These are phyloP conservation scores for Bruguiera hainesii DNA, from an alignment of 441 rosid genomes.

Conservation along the genomic window DNA sequence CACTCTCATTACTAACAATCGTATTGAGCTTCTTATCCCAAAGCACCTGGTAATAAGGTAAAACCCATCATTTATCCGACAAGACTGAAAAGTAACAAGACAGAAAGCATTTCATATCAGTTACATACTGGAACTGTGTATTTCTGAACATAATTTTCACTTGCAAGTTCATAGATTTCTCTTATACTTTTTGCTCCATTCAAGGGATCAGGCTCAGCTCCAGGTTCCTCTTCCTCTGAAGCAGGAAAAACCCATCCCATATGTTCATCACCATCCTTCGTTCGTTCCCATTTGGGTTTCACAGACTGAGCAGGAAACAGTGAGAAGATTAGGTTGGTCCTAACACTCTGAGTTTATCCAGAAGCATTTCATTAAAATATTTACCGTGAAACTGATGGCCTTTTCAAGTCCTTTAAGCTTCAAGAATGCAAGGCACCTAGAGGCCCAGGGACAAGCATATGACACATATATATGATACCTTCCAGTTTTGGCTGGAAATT, in stretches of 20 bases:
- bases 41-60: conserved; percentile 44
- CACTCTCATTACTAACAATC: conserved; percentile 74
- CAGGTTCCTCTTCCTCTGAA: conserved; percentile 57
- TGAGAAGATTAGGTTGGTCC: background rate
- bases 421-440: conserved; percentile 75
- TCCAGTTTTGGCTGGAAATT: conserved; percentile 75
- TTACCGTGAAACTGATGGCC: conserved; percentile 71
- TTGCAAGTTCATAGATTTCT: conserved; percentile 75
- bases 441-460: conserved; percentile 98
- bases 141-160: conserved; percentile 64
- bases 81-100: conserved; percentile 12
- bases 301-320: conserved; percentile 47
- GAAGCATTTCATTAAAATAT: background rate
- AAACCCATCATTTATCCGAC: conserved; percentile 5
- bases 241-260: conserved; percentile 88
- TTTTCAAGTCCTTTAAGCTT: conserved; percentile 81
- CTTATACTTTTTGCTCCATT: conserved; percentile 70
- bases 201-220: conserved; percentile 67
- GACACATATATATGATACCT: conserved; percentile 93
- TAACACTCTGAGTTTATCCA: background rate
- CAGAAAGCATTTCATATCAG: conserved; percentile 9
- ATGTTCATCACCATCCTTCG: conserved; percentile 79
- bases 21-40: conserved; percentile 97
- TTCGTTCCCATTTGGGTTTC: conserved; percentile 82
- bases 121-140: conserved; percentile 85